A percentile compares a stretch with the other conserved stretches of the same genome.
Conservation (phyloP, 306 rosid species). For the Cicer chorassanicum region DNA sequence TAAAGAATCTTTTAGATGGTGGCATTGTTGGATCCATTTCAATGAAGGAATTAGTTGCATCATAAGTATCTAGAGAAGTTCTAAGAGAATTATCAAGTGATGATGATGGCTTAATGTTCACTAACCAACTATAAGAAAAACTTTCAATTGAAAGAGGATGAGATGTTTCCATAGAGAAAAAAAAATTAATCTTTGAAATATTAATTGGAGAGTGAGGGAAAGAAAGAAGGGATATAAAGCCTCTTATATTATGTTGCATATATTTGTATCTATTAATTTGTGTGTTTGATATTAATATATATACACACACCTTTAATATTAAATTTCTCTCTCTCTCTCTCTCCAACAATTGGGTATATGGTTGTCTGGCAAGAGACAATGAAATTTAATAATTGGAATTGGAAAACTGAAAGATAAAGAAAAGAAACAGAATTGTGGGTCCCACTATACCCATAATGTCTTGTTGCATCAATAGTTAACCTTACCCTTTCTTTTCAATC, state of each 20-base stretch:
- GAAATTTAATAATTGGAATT: constrained; percentile 66
- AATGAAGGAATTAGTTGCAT: constrained; percentile 86
- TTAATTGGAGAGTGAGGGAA: not conserved
- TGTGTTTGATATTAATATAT: not conserved
- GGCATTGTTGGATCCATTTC: constrained; percentile 98
- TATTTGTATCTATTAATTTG: constrained; percentile 8
- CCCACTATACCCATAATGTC: constrained; percentile 70
- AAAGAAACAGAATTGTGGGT: constrained; percentile 63
- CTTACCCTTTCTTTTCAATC: constrained; percentile 63
- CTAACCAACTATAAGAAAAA: constrained; percentile 94
- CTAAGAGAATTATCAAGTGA: constrained; percentile 16
- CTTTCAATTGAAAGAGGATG: constrained; percentile 91
- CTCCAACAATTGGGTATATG: constrained; percentile 77
- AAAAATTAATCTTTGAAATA: not conserved
- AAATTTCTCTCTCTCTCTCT: constrained; percentile 51
- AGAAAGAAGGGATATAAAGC: constrained; percentile 36
- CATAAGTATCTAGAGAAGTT: constrained; percentile 73
- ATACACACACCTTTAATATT: constrained; percentile 42
- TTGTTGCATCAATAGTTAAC: constrained; percentile 65
- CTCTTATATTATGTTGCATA: constrained; percentile 53
- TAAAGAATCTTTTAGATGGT: constrained; percentile 85
- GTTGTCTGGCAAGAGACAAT: constrained; percentile 79
- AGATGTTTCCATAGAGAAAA: constrained; percentile 55
- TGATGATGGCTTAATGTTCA: constrained; percentile 70
- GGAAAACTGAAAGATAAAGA: constrained; percentile 47